phyloP scores from a whole-genome alignment of 1,284 basidiomycete genomes.

The Pascua sp. region DNA sequence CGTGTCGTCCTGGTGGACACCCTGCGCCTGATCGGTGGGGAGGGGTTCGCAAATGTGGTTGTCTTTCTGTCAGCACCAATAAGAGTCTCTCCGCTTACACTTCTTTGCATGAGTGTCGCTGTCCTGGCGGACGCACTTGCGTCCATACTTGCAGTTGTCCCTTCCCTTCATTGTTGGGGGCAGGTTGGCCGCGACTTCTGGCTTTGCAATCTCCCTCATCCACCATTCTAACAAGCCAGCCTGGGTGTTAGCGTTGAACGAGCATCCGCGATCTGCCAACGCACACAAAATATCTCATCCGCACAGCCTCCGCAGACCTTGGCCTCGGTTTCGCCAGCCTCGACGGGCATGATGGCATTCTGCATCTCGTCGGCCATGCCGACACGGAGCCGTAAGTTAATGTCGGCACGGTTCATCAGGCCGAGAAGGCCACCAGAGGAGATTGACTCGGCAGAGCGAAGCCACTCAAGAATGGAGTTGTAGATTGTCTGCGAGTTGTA shows the following conservation, averaged over 20 bases:
- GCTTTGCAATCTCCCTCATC: constrained; percentile 24
- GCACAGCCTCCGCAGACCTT: constrained; percentile 21
- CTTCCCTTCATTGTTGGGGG: constrained; percentile 10
- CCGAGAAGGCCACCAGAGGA: constrained; percentile 21
- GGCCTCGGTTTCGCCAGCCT: constrained; percentile 4
- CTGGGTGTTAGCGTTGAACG: constrained; percentile 7
- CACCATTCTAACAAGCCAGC: constrained; percentile 25
- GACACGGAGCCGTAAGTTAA: constrained; percentile 17
- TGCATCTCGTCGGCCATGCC: constrained; percentile 25
- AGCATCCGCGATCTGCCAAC: background rate
- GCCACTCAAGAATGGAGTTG: constrained; percentile 16
- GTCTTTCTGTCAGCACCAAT: constrained; percentile 5
- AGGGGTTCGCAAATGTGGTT: constrained; percentile 26
- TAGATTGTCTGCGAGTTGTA: constrained; percentile 8
- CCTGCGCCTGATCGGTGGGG: constrained; percentile 10
- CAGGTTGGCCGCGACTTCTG: constrained; percentile 11
- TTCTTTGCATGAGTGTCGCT: constrained; percentile 18
- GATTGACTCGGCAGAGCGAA: constrained; percentile 14
- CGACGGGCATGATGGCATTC: constrained; percentile 13
- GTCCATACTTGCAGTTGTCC: constrained; percentile 23
- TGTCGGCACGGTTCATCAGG: constrained; percentile 23
- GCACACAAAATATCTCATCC: constrained; percentile 23
- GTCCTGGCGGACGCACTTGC: constrained; percentile 20
- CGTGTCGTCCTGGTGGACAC: constrained; percentile 20
- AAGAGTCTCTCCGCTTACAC: constrained; percentile 8